A percentile compares a stretch with the other conserved stretches of the same genome.
phyloP scores from a whole-genome alignment of 2,329 filamentous ascomycete genomes.

The Ophiostoma angusticollis region DNA sequence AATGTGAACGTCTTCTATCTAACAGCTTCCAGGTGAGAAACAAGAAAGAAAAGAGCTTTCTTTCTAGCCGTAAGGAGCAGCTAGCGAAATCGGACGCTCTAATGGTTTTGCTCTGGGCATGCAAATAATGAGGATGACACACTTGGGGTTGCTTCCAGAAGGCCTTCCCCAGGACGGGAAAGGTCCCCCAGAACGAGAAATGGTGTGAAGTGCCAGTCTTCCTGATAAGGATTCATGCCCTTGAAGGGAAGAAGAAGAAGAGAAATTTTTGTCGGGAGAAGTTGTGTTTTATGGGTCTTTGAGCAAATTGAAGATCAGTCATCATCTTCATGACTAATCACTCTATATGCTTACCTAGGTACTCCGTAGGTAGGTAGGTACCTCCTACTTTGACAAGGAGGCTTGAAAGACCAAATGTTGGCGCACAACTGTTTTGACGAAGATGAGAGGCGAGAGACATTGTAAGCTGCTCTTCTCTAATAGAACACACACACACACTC shows the following conservation, averaged over 20 bases:
- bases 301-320: too few species aligned
- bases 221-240: conserved; percentile 86
- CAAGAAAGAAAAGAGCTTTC: too few species aligned
- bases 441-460: conserved; percentile 14
- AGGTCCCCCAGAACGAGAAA: conserved; percentile 4
- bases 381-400: too few species aligned
- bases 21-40: conserved; percentile 17
- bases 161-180: background rate
- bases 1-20: conserved; percentile 17
- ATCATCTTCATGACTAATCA: too few species aligned
- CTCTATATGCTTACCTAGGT: too few species aligned
- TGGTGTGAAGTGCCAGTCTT: conserved; percentile 13
- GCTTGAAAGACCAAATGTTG: too few species aligned
- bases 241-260: conserved; percentile 28
- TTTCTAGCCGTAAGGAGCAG: conserved; percentile 50
- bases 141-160: conserved; percentile 41
- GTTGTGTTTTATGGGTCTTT: too few species aligned
- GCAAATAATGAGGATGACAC: conserved; percentile 79
- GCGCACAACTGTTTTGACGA: too few species aligned
- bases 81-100: conserved; percentile 94
- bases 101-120: conserved; percentile 63
- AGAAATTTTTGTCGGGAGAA: too few species aligned
- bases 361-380: too few species aligned
- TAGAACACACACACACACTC: too few species aligned
- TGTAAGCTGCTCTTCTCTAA: too few species aligned